Base-by-base conservation (phyloP, 306 rosid species). In the Pueraria montana region DNA sequence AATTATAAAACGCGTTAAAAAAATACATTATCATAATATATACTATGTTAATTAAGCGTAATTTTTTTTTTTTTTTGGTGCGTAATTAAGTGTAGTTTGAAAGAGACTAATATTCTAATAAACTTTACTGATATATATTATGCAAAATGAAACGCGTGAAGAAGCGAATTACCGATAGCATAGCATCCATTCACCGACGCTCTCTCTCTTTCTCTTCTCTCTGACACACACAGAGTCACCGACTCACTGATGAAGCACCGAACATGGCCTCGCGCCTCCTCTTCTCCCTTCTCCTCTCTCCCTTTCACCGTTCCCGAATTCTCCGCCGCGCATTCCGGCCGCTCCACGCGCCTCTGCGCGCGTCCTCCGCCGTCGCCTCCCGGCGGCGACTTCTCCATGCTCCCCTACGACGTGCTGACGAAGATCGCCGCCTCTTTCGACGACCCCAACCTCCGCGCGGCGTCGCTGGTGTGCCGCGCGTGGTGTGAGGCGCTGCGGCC, bases 401-500 rank as follows among this genome's bases (percentile, higher is more conserved):
- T 95, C 4, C 97, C 98, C 0, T 84, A 84, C 80, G 99, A 95
- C 48, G 77, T 95, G n/a, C 65, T 95, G 3, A 11, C 65, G 6
- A 93, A 75, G 80, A 88, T 92, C 63, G 91, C 86, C 0, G 90
- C 89, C 9, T 86, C 91, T 18, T 92, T 92, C 77, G 88, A 87
- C 82, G 87, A 80, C 14, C 93, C 90, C 0, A 88, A 84, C 84
- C 90, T 93, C 17, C 85, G 77, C 43, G 85, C 90, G 14, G 94
- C 94, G 69, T 92, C 98, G 2, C 71, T 87, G 34, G 98, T 89
- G 13, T 95, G 98, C 81, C 89, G 87, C 87, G 76, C 97, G 4
- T 95, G 98, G 98, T 63, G 83, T 49, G 90, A 93, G 68, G 98
- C 92, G 43, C 85, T 93, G 26, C 86, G 79, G 76, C 92, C 92